phyloP scores from a whole-genome alignment of 2,329 filamentous ascomycete genomes.

The Aspergillus uvarum region DNA sequence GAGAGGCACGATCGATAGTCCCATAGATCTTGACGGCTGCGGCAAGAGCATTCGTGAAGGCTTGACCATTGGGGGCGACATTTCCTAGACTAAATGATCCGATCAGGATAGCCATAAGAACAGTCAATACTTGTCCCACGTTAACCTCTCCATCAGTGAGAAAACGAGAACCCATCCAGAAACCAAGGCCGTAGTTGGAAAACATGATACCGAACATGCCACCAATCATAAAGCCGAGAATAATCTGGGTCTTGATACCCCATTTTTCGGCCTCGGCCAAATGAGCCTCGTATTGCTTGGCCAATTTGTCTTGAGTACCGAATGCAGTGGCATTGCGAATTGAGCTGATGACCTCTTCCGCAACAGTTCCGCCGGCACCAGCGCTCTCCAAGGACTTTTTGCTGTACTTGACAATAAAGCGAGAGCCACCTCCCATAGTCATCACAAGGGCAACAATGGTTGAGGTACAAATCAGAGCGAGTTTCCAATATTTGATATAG shows the following conservation, averaged over 20 bases:
- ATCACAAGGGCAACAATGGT: constrained; percentile 77
- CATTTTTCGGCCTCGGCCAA: constrained; percentile 70
- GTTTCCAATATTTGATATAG: constrained; percentile 88
- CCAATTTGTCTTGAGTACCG: constrained; percentile 88
- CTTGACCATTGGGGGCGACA: constrained; percentile 79
- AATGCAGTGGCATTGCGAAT: constrained; percentile 91
- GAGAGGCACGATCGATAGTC: constrained; percentile 85
- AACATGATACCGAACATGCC: constrained; percentile 82
- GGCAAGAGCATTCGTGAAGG: constrained; percentile 78
- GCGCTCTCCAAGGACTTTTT: constrained; percentile 77
- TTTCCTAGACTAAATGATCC: constrained; percentile 90
- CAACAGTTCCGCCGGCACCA: constrained; percentile 79
- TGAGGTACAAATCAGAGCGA: constrained; percentile 82
- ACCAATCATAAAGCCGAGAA: constrained; percentile 75
- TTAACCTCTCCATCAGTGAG: constrained; percentile 64
- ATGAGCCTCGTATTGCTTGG: constrained; percentile 77
- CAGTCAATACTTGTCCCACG: constrained; percentile 73
- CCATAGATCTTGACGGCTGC: constrained; percentile 90
- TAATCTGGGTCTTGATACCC: constrained; percentile 72
- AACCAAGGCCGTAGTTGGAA: constrained; percentile 81
- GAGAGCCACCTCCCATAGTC: constrained; percentile 71
- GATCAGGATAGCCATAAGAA: constrained; percentile 88
- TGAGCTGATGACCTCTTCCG: constrained; percentile 91
- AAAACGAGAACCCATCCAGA: constrained; percentile 82
- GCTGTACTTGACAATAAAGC: constrained; percentile 76